phyloP scores from a whole-genome alignment of 345 rosid genomes.

The Populus euphratica region DNA sequence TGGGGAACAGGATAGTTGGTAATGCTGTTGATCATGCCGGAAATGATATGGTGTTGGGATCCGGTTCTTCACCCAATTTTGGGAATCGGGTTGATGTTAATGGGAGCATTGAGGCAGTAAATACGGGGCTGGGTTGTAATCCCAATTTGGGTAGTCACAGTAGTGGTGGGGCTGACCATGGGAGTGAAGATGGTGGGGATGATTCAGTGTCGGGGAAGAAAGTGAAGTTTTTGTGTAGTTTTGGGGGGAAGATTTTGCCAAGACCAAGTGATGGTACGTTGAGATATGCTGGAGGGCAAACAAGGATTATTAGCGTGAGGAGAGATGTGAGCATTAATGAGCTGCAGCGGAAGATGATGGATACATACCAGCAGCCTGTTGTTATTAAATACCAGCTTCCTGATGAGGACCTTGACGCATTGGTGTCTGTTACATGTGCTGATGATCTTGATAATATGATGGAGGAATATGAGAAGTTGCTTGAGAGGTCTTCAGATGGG shows the following conservation, averaged over 20 bases:
- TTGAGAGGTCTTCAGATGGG: conserved; percentile 58
- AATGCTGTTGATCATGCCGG: conserved; percentile 47
- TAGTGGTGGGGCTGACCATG: conserved; percentile 38
- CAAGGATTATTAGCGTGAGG: conserved; percentile 56
- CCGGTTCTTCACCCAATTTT: conserved; percentile 29
- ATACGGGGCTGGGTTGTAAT: conserved; percentile 6
- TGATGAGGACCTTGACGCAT: conserved; percentile 78
- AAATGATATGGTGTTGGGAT: conserved; percentile 32
- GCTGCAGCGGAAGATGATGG: conserved; percentile 53
- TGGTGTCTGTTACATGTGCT: conserved; percentile 65
- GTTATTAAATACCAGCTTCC: conserved; percentile 76
- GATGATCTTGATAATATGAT: conserved; percentile 84
- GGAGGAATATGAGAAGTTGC: conserved; percentile 72
- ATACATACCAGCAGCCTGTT: conserved; percentile 48
- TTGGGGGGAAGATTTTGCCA: conserved; percentile 73
- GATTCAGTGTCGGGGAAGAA: conserved; percentile 51
- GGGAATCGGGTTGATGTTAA: conserved; percentile 27
- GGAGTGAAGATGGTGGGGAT: conserved; percentile 57
- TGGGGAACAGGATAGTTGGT: conserved; percentile 38
- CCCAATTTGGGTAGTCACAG: conserved; percentile 28
- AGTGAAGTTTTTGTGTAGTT: conserved; percentile 68
- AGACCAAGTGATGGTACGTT: conserved; percentile 72
- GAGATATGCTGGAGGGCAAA: conserved; percentile 77
- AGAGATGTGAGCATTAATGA: conserved; percentile 52
- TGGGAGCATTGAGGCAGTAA: conserved; percentile 26